phyloP scores from a whole-genome alignment of 768 basidiomycete genomes.

The Russula abietina region DNA sequence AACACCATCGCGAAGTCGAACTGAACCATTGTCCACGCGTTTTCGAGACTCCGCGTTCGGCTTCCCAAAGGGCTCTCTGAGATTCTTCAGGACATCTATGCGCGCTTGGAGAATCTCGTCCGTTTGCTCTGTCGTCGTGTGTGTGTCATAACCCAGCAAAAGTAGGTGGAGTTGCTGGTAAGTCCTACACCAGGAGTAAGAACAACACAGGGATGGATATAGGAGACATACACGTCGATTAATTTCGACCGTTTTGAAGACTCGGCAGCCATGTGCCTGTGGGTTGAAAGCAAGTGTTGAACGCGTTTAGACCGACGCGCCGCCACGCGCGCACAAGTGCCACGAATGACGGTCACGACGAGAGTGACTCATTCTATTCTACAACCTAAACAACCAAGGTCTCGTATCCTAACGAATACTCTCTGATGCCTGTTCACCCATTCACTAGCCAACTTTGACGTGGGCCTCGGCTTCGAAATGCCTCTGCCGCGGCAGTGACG shows the following conservation, averaged over 20 bases:
- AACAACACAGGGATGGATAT: no score
- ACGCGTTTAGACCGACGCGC: slow-evolving; percentile 10
- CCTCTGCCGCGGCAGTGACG: slow-evolving; percentile 68
- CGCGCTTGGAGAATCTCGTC: slow-evolving; percentile 54
- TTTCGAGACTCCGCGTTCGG: slow-evolving; percentile 64
- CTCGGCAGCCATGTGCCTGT: slow-evolving; percentile 36
- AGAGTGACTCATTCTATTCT: neutral
- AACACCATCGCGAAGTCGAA: slow-evolving; percentile 63
- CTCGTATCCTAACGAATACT: neutral
- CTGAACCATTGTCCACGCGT: slow-evolving; percentile 58
- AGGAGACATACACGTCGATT: slow-evolving; percentile 57
- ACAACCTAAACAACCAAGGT: neutral
- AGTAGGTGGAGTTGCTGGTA: slow-evolving; percentile 57
- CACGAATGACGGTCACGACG: neutral
- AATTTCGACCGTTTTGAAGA: slow-evolving; percentile 60
- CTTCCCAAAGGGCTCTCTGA: slow-evolving; percentile 60
- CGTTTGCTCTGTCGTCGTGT: slow-evolving; percentile 52
- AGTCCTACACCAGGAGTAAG: slow-evolving; percentile 39
- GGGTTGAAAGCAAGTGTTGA: slow-evolving; percentile 3
- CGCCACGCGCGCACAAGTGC: neutral
- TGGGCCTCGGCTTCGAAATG: slow-evolving; percentile 37
- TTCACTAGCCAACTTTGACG: neutral
- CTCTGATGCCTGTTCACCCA: neutral
- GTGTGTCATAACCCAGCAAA: slow-evolving; percentile 55
- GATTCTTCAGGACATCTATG: slow-evolving; percentile 47